Percentiles rank a stretch among this genome's conserved stretches.
These are phyloP conservation scores for Botrytis cinerea DNA, from an alignment of 2,329 filamentous ascomycete genomes.

Conservation along the genomic window DNA sequence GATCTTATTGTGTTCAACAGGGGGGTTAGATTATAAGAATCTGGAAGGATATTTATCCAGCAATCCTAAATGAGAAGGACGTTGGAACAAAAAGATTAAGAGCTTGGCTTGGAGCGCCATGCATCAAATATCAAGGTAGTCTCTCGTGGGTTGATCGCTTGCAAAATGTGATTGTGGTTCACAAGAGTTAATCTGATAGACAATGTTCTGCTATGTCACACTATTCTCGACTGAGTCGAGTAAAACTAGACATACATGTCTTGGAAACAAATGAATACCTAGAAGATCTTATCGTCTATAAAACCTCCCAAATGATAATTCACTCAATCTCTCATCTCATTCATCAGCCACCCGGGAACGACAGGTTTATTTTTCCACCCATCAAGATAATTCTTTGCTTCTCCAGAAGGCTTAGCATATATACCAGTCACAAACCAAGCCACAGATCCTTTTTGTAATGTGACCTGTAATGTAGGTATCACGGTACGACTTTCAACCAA, in stretches of 20 bases:
- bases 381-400: slow-evolving; percentile 55
- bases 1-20: background rate
- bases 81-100: background rate
- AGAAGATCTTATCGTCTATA: background rate
- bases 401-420: slow-evolving; percentile 65
- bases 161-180: background rate
- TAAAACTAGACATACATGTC: background rate
- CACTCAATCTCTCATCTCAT: slow-evolving; percentile 30
- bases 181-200: background rate
- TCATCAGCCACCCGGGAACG: slow-evolving; percentile 61
- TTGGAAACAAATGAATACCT: background rate
- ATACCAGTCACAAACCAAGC: slow-evolving; percentile 71
- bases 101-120: background rate
- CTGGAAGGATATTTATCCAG: slow-evolving; percentile 14
- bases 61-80: background rate
- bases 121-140: background rate
- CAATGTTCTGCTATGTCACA: background rate
- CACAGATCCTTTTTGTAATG: slow-evolving; percentile 57
- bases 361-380: slow-evolving; percentile 61
- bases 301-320: background rate
- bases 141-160: background rate
- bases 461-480: slow-evolving; percentile 68
- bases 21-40: background rate
- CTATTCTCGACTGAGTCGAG: background rate
- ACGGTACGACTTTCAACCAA: slow-evolving; percentile 70